Percentiles rank a stretch among this genome's conserved stretches.
phyloP scores from a whole-genome alignment of 2,329 filamentous ascomycete genomes.

The Aspergillus texensis region DNA sequence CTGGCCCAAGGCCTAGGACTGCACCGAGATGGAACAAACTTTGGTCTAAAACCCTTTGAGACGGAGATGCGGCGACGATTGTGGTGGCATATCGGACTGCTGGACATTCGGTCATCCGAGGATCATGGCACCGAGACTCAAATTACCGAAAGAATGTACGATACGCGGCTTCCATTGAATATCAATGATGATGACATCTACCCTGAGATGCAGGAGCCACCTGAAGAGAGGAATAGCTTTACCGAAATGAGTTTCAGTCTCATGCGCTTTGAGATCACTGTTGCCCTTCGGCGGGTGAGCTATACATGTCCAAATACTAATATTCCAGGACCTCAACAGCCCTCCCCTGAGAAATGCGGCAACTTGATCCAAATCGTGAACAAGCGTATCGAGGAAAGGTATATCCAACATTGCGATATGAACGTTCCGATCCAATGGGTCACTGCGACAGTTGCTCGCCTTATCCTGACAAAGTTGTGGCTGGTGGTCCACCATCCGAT shows the following conservation, averaged over 20 bases:
- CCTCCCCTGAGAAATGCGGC: conserved; percentile 40
- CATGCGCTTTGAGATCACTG: conserved; percentile 58
- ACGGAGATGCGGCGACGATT: conserved; percentile 56
- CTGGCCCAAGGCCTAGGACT: conserved; percentile 51
- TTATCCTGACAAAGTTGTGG: conserved; percentile 78
- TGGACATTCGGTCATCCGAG: conserved; percentile 54
- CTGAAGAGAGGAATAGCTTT: conserved; percentile 52
- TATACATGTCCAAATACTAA: conserved; percentile 35
- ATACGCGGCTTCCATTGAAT: conserved; percentile 54
- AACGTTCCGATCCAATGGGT: conserved; percentile 66
- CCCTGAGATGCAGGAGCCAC: conserved; percentile 52
- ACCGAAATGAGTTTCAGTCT: conserved; percentile 58
- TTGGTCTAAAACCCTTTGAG: conserved; percentile 52
- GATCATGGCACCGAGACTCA: conserved; percentile 53
- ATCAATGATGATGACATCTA: conserved; percentile 56
- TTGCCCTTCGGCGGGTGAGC: conserved; percentile 43
- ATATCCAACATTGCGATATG: conserved; percentile 56
- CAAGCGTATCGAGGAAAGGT: conserved; percentile 57
- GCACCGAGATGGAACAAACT: conserved; percentile 54
- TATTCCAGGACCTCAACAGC: conserved; percentile 19
- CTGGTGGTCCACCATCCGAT: conserved; percentile 76
- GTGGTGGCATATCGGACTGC: conserved; percentile 54
- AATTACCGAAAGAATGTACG: conserved; percentile 48
- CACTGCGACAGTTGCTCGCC: conserved; percentile 66
- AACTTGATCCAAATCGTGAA: conserved; percentile 56